These are phyloP conservation scores for Phytophthora pisi DNA, from an alignment of 352 stramenopile species.

Conservation along the genomic window DNA sequence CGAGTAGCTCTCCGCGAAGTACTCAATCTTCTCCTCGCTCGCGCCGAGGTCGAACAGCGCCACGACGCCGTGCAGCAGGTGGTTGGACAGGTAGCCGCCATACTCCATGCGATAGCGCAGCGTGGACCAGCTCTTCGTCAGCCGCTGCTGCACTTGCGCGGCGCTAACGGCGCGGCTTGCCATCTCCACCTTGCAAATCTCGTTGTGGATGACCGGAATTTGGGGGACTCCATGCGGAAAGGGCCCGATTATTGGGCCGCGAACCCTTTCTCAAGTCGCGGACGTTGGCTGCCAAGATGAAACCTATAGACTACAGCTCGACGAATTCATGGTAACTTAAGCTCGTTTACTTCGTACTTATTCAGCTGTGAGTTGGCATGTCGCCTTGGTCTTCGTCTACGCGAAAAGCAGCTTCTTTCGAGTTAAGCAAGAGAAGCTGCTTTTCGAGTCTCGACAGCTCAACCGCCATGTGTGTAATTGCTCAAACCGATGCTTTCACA, in stretches of 20 bases:
- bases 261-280: background rate
- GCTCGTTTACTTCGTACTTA: too few relatives aligned
- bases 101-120: conserved; percentile 44
- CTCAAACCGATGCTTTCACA: too few relatives aligned
- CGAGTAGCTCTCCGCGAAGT: conserved; percentile 33
- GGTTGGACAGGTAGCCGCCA: conserved; percentile 39
- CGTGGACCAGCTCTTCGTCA: conserved; percentile 36
- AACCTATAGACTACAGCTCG: background rate
- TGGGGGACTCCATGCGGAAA: background rate
- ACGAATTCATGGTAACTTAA: too few relatives aligned
- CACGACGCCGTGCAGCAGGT: conserved; percentile 45
- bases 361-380: too few relatives aligned
- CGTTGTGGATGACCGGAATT: conserved; percentile 18
- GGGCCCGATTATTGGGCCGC: background rate
- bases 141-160: conserved; percentile 24
- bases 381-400: too few relatives aligned
- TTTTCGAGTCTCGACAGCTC: too few relatives aligned
- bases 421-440: too few relatives aligned
- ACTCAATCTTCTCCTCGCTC: conserved; percentile 35
- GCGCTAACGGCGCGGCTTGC: conserved; percentile 5
- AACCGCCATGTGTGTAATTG: too few relatives aligned
- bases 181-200: conserved; percentile 15
- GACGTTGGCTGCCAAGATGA: background rate
- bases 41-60: conserved; percentile 39
- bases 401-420: too few relatives aligned